A percentile compares a stretch with the other conserved stretches of the same genome.
These are phyloP conservation scores for Leccinum solheimii DNA, from an alignment of 1,284 basidiomycete genomes.

Conservation along the genomic window DNA sequence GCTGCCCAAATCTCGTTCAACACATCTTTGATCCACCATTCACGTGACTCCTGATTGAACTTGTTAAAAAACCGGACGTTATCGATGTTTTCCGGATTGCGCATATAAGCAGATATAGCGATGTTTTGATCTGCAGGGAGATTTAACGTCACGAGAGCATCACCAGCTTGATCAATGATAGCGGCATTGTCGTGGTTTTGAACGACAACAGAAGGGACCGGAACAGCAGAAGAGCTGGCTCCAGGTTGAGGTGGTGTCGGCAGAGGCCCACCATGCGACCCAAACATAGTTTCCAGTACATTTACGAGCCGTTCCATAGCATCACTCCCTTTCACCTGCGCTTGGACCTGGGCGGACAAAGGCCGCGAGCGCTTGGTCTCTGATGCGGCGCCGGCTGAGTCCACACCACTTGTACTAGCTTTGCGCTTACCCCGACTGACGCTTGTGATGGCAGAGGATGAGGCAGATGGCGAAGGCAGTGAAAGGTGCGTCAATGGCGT, in stretches of 20 bases:
- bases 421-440: not conserved
- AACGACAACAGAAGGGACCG: not conserved
- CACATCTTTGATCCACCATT: not conserved
- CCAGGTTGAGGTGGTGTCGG: not conserved
- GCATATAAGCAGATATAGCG: conserved; percentile 2
- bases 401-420: not conserved
- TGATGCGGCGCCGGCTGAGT: not conserved
- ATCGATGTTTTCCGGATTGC: not conserved
- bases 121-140: not conserved
- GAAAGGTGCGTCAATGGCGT: not conserved
- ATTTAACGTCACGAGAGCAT: not conserved
- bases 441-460: not conserved
- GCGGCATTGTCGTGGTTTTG: not conserved
- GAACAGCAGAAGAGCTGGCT: not conserved
- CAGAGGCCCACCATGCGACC: not conserved
- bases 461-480: not conserved
- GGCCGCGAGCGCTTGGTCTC: not conserved
- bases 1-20: not conserved
- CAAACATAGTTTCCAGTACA: not conserved
- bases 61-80: not conserved
- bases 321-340: not conserved
- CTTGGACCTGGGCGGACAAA: not conserved
- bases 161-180: not conserved
- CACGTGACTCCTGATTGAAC: not conserved
- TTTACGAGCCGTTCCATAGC: not conserved